Evolutionary conservation across 495 filamentous ascomycete genomes (phyloP).

Genomic region (Parathielavia appendiculata): DNA sequence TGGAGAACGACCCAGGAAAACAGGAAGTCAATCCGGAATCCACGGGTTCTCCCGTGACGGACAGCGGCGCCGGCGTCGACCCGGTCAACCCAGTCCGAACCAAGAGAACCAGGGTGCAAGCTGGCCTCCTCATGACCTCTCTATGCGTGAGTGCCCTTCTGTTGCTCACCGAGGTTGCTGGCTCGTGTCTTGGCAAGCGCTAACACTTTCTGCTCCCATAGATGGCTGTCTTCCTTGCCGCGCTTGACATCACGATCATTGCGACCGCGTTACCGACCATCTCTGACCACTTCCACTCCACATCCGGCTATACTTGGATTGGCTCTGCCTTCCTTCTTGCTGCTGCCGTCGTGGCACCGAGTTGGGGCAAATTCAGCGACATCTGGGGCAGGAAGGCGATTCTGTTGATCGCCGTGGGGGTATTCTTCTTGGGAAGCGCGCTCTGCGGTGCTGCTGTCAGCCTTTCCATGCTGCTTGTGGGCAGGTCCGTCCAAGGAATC

Average conservation of each 20-base stretch:
- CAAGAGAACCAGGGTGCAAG: too few species aligned
- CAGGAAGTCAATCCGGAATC: too few species aligned
- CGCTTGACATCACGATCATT: neutral
- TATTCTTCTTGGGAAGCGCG: constrained; percentile 43
- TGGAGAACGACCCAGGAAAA: too few species aligned
- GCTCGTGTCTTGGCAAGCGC: too few species aligned
- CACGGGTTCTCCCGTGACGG: too few species aligned
- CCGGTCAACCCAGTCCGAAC: too few species aligned
- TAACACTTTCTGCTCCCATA: too few species aligned
- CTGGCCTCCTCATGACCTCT: too few species aligned
- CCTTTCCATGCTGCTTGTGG: constrained; percentile 60
- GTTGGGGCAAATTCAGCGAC: constrained; percentile 1
- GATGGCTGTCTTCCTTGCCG: neutral
- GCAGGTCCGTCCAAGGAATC: constrained; percentile 68
- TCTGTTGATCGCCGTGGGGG: constrained; percentile 20
- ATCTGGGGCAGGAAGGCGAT: constrained; percentile 22
- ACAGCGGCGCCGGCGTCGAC: too few species aligned
- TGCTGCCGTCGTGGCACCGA: neutral
- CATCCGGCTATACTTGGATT: neutral
- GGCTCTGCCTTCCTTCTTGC: neutral
- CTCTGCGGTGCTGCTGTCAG: constrained; percentile 35
- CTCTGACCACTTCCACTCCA: neutral
- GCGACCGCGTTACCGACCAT: neutral
- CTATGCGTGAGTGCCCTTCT: too few species aligned
- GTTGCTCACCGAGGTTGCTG: too few species aligned